phyloP scores from a whole-genome alignment of 345 rosid species.

The Melaleuca quinquenervia region DNA sequence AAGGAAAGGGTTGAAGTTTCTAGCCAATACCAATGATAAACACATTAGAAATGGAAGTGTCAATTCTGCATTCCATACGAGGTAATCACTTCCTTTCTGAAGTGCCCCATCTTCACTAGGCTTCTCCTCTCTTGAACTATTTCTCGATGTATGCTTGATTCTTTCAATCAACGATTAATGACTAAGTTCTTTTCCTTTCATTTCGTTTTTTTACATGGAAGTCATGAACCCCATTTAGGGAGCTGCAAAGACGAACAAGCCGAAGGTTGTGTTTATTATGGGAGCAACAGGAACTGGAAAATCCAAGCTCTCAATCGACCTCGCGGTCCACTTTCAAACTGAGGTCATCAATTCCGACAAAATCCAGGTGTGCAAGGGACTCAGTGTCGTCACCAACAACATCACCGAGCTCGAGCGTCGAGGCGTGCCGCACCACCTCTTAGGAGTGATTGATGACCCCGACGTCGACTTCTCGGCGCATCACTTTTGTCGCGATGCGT shows the following conservation, averaged over 20 bases:
- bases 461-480: constrained; percentile 8
- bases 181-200: not conserved
- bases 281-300: constrained; percentile 33
- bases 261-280: constrained; percentile 12
- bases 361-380: constrained; percentile 27
- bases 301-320: constrained; percentile 19
- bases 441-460: constrained; percentile 13
- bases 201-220: not conserved
- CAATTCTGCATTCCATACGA: too few relatives aligned
- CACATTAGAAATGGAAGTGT: too few relatives aligned
- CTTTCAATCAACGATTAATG: too few relatives aligned
- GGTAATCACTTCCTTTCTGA: too few relatives aligned
- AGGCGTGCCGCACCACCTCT: constrained; percentile 24
- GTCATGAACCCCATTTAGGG: not conserved
- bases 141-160: too few relatives aligned
- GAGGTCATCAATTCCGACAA: constrained; percentile 31
- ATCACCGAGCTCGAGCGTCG: constrained; percentile 13
- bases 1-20: too few relatives aligned
- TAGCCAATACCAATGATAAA: too few relatives aligned
- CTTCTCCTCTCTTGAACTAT: too few relatives aligned
- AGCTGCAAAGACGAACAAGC: not conserved
- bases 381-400: constrained; percentile 29
- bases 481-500: constrained; percentile 16
- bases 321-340: constrained; percentile 4
- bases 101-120: too few relatives aligned